Percentiles rank a stretch among this genome's conserved stretches.
These are phyloP conservation scores for Cardiospermum halicacabum DNA, from an alignment of 345 rosid species.

Conservation along the genomic window DNA sequence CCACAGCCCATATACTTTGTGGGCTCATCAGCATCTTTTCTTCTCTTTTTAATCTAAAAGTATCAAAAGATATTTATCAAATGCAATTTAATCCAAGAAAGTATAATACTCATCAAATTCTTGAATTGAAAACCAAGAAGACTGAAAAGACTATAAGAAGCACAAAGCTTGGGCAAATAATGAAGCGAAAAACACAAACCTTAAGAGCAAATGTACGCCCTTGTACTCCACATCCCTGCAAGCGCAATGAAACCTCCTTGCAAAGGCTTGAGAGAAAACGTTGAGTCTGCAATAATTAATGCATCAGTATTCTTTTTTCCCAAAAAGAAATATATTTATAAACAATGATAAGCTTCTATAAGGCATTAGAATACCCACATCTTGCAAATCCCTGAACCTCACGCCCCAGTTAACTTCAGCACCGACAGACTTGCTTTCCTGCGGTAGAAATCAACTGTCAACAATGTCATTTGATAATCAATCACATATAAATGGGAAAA, in stretches of 20 bases:
- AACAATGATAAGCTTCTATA: slow-evolving; percentile 10
- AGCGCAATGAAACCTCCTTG: slow-evolving; percentile 84
- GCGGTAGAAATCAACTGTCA: slow-evolving; percentile 28
- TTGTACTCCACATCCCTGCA: slow-evolving; percentile 74
- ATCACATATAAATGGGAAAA: neutral
- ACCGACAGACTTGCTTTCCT: slow-evolving; percentile 91
- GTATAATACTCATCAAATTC: neutral
- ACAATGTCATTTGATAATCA: neutral
- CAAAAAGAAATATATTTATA: slow-evolving; percentile 1
- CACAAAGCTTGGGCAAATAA: slow-evolving; percentile 1
- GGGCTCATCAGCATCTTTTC: slow-evolving; percentile 75
- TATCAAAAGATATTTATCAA: slow-evolving; percentile 10
- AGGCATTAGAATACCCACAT: slow-evolving; percentile 49
- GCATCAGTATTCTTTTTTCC: slow-evolving; percentile 12
- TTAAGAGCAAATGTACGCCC: slow-evolving; percentile 90
- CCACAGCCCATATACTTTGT: slow-evolving; percentile 90
- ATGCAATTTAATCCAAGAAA: slow-evolving; percentile 3
- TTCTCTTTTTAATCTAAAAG: slow-evolving; percentile 76
- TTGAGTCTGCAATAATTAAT: slow-evolving; percentile 46
- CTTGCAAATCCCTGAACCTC: slow-evolving; percentile 68
- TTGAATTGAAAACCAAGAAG: neutral
- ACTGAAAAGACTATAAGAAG: slow-evolving; percentile 11
- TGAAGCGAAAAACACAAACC: slow-evolving; percentile 26
- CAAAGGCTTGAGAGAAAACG: slow-evolving; percentile 72
- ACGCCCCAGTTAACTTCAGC: slow-evolving; percentile 99